A percentile compares a stretch with the other conserved stretches of the same genome.
Evolutionary conservation across 345 rosid genomes (phyloP).

Genomic region (Salix viminalis): DNA sequence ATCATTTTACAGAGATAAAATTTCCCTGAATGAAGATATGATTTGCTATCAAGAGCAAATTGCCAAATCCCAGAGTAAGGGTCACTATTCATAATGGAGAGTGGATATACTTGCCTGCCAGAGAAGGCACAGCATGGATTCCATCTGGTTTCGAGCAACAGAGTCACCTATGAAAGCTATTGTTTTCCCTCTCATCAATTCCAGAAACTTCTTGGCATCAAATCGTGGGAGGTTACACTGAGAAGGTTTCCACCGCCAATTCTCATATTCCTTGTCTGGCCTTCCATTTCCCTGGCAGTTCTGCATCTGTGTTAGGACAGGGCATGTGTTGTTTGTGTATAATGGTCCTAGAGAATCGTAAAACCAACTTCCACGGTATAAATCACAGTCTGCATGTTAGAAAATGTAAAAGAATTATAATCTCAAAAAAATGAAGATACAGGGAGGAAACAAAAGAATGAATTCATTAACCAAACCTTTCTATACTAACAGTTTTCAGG

Average conservation of each 20-base stretch:
- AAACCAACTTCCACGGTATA: constrained; percentile 80
- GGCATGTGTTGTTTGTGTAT: constrained; percentile 93
- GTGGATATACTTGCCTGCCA: constrained; percentile 73
- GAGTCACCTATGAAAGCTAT: constrained; percentile 91
- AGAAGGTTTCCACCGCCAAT: constrained; percentile 92
- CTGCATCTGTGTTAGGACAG: constrained; percentile 90
- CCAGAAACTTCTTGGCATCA: constrained; percentile 79
- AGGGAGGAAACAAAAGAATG: background rate
- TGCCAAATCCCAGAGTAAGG: background rate
- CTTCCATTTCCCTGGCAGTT: constrained; percentile 99
- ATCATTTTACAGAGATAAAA: background rate
- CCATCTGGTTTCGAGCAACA: constrained; percentile 99
- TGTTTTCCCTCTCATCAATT: constrained; percentile 90
- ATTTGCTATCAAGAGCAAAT: background rate
- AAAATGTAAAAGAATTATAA: constrained; percentile 17
- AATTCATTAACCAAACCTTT: background rate
- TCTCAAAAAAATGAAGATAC: background rate
- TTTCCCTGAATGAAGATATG: background rate
- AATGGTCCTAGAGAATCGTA: constrained; percentile 69
- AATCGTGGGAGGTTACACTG: constrained; percentile 89
- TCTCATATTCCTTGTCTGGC: constrained; percentile 85
- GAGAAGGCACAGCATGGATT: constrained; percentile 91
- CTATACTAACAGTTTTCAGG: background rate
- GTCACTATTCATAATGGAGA: background rate
- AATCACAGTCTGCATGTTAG: constrained; percentile 64